Conservation (phyloP, 371 early-diverging fungal genomes). For the Entomophthora muscae region DNA sequence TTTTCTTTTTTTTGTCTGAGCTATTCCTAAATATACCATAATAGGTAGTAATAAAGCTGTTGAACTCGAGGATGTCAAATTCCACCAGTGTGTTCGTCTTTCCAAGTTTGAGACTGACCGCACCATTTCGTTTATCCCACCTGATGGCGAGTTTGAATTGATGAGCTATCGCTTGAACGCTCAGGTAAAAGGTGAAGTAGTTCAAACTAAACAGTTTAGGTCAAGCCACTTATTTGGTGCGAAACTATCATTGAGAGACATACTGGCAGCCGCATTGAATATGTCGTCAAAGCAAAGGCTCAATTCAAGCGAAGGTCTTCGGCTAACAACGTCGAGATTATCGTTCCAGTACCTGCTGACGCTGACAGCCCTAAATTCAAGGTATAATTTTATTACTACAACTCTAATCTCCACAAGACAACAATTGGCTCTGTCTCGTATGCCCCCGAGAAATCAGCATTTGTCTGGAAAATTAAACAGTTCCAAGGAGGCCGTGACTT, state of each 20-base stretch:
- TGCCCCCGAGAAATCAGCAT: constrained; percentile 79
- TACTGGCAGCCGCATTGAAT: constrained; percentile 85
- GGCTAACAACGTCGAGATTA: constrained; percentile 94
- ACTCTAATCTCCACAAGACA: constrained; percentile 23
- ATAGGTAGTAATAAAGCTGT: constrained; percentile 47
- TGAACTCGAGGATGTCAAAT: constrained; percentile 98
- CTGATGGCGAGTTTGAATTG: constrained; percentile 97
- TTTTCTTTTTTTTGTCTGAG: constrained; percentile 2
- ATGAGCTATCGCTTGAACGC: constrained; percentile 96
- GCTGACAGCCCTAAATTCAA: constrained; percentile 94
- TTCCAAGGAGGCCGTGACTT: constrained; percentile 96
- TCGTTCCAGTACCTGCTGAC: constrained; percentile 93
- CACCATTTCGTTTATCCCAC: constrained; percentile 95
- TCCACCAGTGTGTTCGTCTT: constrained; percentile 96
- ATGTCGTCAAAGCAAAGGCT: constrained; percentile 88
- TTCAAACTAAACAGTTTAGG: constrained; percentile 16
- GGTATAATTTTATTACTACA: constrained; percentile 23
- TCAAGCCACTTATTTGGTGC: constrained; percentile 92
- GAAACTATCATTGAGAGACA: constrained; percentile 88
- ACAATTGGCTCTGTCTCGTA: constrained; percentile 83
- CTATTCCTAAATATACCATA: too few relatives aligned
- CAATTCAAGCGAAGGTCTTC: constrained; percentile 93
- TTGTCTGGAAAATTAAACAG: constrained; percentile 96
- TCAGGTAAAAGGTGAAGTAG: constrained; percentile 20
- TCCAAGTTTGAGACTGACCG: constrained; percentile 92